These are phyloP conservation scores for Penicillium sp. DNA, from an alignment of 2,329 filamentous ascomycete genomes.

Conservation along the genomic window DNA sequence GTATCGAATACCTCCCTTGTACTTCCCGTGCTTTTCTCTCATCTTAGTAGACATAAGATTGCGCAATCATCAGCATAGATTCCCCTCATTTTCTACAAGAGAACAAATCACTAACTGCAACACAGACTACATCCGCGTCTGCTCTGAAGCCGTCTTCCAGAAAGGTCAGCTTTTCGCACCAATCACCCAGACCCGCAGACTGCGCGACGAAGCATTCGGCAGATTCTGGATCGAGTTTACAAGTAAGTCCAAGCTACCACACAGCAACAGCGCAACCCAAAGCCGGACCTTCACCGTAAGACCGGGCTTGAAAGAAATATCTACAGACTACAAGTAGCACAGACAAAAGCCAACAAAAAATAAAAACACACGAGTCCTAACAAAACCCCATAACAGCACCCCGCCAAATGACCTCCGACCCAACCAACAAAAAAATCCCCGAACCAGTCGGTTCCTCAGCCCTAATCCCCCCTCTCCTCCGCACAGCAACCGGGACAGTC, in stretches of 20 bases:
- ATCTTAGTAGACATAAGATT: not conserved
- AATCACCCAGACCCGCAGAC: conserved; percentile 27
- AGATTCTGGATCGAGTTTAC: conserved; percentile 42
- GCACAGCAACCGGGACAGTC: conserved; percentile 42
- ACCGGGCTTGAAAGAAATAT: no score
- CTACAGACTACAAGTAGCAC: not conserved
- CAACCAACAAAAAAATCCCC: conserved; percentile 11
- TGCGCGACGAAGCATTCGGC: conserved; percentile 42
- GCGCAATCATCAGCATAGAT: not conserved
- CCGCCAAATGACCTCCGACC: conserved; percentile 13
- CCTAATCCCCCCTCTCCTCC: conserved; percentile 42
- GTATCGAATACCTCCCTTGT: no score
- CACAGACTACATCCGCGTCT: conserved; percentile 33
- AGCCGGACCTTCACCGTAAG: no score
- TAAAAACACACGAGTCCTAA: not conserved
- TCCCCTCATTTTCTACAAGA: not conserved
- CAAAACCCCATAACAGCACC: not conserved
- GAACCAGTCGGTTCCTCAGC: conserved; percentile 30
- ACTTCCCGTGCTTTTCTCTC: not conserved
- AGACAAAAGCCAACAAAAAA: not conserved
- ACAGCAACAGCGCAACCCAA: not conserved
- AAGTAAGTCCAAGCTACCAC: conserved; percentile 23
- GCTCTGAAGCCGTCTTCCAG: conserved; percentile 33
- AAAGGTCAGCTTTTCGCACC: conserved; percentile 37
- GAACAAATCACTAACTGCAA: conserved; percentile 11